Conservation (phyloP, 192 early-diverging fungal species). For the Coemansia nantahalensis region DNA sequence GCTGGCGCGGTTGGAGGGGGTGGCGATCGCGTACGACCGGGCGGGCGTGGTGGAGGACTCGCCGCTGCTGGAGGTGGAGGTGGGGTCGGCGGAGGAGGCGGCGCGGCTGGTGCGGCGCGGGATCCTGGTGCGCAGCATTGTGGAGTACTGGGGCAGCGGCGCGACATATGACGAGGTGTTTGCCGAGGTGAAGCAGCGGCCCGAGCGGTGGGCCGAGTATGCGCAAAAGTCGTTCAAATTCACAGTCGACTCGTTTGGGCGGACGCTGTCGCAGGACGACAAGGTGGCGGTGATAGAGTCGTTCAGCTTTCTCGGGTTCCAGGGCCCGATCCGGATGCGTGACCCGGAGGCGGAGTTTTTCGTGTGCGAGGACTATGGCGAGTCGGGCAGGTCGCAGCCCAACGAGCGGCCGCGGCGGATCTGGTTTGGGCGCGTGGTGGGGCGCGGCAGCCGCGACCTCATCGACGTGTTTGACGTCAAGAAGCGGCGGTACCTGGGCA, state of each 20-base stretch:
- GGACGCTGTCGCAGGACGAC: constrained; percentile 66
- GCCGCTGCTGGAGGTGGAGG: constrained; percentile 77
- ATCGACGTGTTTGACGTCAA: constrained; percentile 91
- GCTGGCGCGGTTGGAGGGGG: constrained; percentile 72
- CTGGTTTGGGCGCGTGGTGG: constrained; percentile 74
- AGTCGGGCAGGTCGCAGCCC: constrained; percentile 25
- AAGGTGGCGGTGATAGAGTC: constrained; percentile 79
- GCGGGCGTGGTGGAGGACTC: constrained; percentile 62
- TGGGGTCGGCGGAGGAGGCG: constrained; percentile 70
- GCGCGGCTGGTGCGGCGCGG: constrained; percentile 70
- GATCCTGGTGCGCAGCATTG: constrained; percentile 75
- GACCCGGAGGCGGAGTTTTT: constrained; percentile 72
- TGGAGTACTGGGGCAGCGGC: constrained; percentile 74
- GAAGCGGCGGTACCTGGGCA: constrained; percentile 92
- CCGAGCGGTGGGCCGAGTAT: constrained; percentile 60
- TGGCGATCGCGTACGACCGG: constrained; percentile 62
- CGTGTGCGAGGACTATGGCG: constrained; percentile 78
- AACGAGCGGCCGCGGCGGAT: constrained; percentile 32
- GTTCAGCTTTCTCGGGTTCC: constrained; percentile 77
- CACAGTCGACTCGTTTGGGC: constrained; percentile 70
- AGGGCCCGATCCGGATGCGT: constrained; percentile 82
- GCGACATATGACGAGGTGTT: constrained; percentile 62
- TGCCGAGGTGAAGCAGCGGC: constrained; percentile 54
- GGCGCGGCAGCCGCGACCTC: constrained; percentile 62
- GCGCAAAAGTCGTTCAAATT: constrained; percentile 69